phyloP scores from a whole-genome alignment of 2,329 filamentous ascomycete species.

The Anisogramma anomala region DNA sequence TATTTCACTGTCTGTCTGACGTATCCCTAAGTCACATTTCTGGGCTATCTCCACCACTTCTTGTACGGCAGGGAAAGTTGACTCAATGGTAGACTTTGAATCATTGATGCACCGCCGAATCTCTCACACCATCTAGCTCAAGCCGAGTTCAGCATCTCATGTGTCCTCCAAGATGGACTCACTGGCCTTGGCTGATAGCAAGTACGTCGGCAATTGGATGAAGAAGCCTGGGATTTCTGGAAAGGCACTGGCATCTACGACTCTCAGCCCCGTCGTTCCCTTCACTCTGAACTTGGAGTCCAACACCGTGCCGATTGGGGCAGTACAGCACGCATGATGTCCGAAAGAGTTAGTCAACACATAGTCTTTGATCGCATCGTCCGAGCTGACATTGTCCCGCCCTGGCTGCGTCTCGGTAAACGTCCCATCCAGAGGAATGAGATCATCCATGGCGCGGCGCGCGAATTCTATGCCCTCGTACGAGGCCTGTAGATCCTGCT shows the following conservation, averaged over 20 bases:
- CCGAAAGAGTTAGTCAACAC: conserved; percentile 15
- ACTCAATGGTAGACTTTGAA: too few relatives aligned
- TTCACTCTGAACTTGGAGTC: conserved; percentile 41
- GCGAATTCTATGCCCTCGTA: conserved; percentile 43
- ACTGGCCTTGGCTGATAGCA: conserved; percentile 22
- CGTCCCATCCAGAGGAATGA: conserved; percentile 8
- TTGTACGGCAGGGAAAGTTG: too few relatives aligned
- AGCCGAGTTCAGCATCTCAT: neutral
- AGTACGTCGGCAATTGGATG: conserved; percentile 38
- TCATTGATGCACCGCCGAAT: too few relatives aligned
- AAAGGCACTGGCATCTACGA: conserved; percentile 45
- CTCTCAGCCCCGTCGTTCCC: conserved; percentile 38
- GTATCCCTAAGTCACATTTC: too few relatives aligned
- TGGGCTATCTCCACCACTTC: too few relatives aligned
- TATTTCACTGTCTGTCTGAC: too few relatives aligned
- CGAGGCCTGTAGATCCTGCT: conserved; percentile 40
- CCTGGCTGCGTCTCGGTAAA: conserved; percentile 17
- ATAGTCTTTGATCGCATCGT: conserved; percentile 16
- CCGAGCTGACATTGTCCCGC: conserved; percentile 6
- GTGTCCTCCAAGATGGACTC: conserved; percentile 10
- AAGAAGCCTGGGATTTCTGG: conserved; percentile 33
- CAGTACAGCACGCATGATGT: conserved; percentile 15
- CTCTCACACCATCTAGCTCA: too few relatives aligned
- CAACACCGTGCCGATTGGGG: conserved; percentile 32
- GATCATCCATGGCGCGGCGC: conserved; percentile 21